Evolutionary conservation across 768 basidiomycete genomes (phyloP).

Genomic region (Lactifluus echinatus): DNA sequence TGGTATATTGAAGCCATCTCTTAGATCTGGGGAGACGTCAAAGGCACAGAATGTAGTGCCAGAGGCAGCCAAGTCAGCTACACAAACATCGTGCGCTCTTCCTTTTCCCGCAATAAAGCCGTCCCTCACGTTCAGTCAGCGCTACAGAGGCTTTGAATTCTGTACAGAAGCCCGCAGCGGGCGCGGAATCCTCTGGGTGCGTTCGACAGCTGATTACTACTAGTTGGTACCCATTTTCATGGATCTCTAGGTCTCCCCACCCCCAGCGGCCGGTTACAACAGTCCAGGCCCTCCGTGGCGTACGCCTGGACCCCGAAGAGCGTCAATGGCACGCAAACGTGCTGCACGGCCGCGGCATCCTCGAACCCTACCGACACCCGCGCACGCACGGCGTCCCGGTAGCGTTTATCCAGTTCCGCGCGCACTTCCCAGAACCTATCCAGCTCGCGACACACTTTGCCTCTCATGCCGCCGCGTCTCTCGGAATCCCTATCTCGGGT

Average conservation of each 20-base stretch:
- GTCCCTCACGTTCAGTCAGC: background rate
- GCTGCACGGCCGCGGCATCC: constrained; percentile 52
- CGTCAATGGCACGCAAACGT: constrained; percentile 42
- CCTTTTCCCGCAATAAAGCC: background rate
- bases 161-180: background rate
- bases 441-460: constrained; percentile 80
- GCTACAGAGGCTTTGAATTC: background rate
- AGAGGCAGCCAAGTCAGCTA: background rate
- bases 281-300: constrained; percentile 3
- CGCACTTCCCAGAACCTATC: constrained; percentile 58
- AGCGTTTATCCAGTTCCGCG: constrained; percentile 75
- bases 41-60: background rate
- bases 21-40: background rate
- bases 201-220: background rate
- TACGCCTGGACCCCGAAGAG: constrained; percentile 25
- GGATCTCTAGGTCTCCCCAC: background rate
- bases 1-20: background rate
- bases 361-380: constrained; percentile 47
- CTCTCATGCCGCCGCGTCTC: constrained; percentile 71
- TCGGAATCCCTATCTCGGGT: constrained; percentile 70
- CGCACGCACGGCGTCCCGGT: constrained; percentile 65
- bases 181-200: background rate
- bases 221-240: background rate
- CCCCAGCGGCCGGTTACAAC: background rate
- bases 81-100: background rate